These are phyloP conservation scores for Hymenoscyphus occultus DNA, from an alignment of 2,329 filamentous ascomycete genomes.

Conservation along the genomic window DNA sequence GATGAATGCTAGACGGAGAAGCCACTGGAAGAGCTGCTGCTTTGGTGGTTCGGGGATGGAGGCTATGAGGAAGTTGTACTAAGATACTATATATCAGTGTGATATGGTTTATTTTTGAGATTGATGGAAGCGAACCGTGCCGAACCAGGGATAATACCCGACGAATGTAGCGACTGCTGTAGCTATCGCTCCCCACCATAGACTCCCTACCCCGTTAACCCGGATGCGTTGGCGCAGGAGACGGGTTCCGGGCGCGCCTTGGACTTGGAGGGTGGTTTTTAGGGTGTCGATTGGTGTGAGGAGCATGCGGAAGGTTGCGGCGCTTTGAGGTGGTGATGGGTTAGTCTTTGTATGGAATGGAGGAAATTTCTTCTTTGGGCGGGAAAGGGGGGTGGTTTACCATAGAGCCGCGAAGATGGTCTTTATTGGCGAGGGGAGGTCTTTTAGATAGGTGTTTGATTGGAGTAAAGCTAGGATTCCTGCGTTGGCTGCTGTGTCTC, in stretches of 20 bases:
- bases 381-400: slow-evolving; percentile 22
- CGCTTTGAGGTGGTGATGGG: slow-evolving; percentile 32
- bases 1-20: slow-evolving; percentile 44
- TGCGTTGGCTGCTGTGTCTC: slow-evolving; percentile 49
- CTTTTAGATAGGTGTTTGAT: slow-evolving; percentile 45
- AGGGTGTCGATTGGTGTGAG: slow-evolving; percentile 49
- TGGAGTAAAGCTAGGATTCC: slow-evolving; percentile 48
- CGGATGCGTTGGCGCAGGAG: slow-evolving; percentile 45
- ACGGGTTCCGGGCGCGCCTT: slow-evolving; percentile 43
- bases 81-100: not conserved
- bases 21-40: slow-evolving; percentile 41
- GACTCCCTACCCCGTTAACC: slow-evolving; percentile 43
- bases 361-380: not conserved
- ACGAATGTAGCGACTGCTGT: slow-evolving; percentile 49
- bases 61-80: slow-evolving; percentile 46
- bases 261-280: slow-evolving; percentile 50
- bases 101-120: not conserved
- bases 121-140: slow-evolving; percentile 38
- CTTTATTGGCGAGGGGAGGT: slow-evolving; percentile 43
- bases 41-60: slow-evolving; percentile 42
- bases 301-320: slow-evolving; percentile 47
- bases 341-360: slow-evolving; percentile 1
- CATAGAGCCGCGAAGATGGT: slow-evolving; percentile 48
- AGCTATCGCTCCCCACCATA: slow-evolving; percentile 50
- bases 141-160: slow-evolving; percentile 50